These are phyloP conservation scores for Handroanthus guayacan DNA, from an alignment of 257 asterid species.

Conservation along the genomic window DNA sequence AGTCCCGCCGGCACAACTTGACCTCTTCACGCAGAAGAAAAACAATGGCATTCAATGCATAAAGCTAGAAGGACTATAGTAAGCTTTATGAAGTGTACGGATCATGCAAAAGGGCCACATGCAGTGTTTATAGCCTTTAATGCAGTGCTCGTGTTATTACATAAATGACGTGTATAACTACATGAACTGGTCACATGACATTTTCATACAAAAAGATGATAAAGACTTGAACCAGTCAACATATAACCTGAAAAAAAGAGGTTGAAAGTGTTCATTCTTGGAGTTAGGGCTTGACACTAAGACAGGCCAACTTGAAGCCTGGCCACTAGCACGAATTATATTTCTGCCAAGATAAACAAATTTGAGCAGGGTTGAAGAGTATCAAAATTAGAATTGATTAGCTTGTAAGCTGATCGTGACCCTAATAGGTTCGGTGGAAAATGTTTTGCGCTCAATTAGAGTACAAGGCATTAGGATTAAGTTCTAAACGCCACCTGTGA, in stretches of 20 bases:
- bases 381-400: neutral
- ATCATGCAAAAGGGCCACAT: neutral
- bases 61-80: neutral
- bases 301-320: conserved; percentile 11
- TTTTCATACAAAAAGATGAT: neutral
- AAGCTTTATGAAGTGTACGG: neutral
- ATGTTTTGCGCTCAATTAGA: neutral
- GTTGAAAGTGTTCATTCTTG: neutral
- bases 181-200: neutral
- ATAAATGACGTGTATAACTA: neutral
- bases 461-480: neutral
- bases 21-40: conserved; percentile 9
- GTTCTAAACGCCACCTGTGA: neutral
- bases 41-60: conserved; percentile 3
- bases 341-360: neutral
- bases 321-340: neutral
- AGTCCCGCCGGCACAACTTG: neutral
- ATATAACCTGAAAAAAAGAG: neutral
- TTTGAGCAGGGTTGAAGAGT: conserved; percentile 4
- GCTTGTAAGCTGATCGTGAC: neutral
- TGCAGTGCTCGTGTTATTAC: neutral
- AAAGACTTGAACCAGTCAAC: neutral
- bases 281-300: neutral
- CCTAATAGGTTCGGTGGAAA: neutral
- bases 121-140: conserved; percentile 13